These are phyloP conservation scores for Eucalyptus curtisii DNA, from an alignment of 345 rosid species.

Conservation along the genomic window DNA sequence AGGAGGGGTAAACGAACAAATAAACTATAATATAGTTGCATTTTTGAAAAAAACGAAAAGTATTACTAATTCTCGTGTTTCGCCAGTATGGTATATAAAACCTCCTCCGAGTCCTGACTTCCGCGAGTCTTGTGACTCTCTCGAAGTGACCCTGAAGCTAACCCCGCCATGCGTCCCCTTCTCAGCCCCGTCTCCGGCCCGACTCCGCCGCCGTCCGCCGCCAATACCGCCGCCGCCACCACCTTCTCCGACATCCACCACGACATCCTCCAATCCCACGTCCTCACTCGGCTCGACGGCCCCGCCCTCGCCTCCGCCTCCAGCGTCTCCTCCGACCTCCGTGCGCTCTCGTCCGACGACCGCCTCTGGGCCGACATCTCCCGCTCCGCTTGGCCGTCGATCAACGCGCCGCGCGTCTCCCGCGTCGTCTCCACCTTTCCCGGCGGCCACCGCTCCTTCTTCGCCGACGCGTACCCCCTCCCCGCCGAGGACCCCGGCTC, in stretches of 20 bases:
- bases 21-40: neutral
- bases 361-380: constrained; percentile 47
- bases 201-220: neutral
- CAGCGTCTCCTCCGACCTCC: constrained; percentile 37
- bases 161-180: neutral
- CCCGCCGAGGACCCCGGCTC: neutral
- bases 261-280: constrained; percentile 46
- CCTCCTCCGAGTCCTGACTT: neutral
- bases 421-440: constrained; percentile 24
- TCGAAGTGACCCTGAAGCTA: neutral
- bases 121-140: neutral
- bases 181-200: neutral
- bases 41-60: neutral
- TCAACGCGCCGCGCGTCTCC: constrained; percentile 13
- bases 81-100: neutral
- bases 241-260: constrained; percentile 32
- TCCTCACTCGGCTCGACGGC: constrained; percentile 68
- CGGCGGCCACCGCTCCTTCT: constrained; percentile 49
- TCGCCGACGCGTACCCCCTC: constrained; percentile 41
- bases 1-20: neutral
- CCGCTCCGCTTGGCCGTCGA: constrained; percentile 67
- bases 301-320: constrained; percentile 44
- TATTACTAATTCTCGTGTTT: neutral
- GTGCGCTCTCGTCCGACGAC: constrained; percentile 26
- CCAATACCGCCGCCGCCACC: neutral